Evolutionary conservation across 164 flowering plant genomes (phyloP).

Genomic region (Vitis riparia): DNA sequence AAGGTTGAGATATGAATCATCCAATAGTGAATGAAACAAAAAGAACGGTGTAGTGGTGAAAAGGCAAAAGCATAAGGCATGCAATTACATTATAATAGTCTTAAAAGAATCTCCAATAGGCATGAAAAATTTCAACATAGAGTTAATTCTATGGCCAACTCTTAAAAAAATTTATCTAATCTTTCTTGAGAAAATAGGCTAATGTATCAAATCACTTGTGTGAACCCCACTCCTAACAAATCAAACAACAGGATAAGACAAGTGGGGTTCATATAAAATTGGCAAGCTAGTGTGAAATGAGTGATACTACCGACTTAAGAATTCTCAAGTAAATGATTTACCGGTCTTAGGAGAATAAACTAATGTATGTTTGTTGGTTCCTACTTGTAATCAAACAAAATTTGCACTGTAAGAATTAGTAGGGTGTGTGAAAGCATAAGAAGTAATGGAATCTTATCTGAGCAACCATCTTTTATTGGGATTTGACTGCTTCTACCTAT

Average conservation of each 20-base stretch:
- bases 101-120: too few relatives aligned
- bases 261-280: neutral
- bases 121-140: neutral
- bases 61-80: too few relatives aligned
- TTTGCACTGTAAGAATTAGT: neutral
- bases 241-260: neutral
- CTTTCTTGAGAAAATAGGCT: neutral
- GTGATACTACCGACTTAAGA: neutral
- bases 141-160: neutral
- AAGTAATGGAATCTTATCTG: constrained; percentile 7
- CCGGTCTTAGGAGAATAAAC: neutral
- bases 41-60: too few relatives aligned
- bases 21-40: too few relatives aligned
- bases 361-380: neutral
- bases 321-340: neutral
- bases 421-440: constrained; percentile 12
- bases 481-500: neutral
- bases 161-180: neutral
- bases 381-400: neutral
- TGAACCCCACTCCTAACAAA: neutral
- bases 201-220: neutral
- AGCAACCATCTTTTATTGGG: neutral
- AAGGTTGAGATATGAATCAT: too few relatives aligned
- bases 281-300: constrained; percentile 18
- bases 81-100: too few relatives aligned